These are phyloP conservation scores for Ogataea thermomethanolica DNA, from an alignment of 805 yeast genomes.

Conservation along the genomic window DNA sequence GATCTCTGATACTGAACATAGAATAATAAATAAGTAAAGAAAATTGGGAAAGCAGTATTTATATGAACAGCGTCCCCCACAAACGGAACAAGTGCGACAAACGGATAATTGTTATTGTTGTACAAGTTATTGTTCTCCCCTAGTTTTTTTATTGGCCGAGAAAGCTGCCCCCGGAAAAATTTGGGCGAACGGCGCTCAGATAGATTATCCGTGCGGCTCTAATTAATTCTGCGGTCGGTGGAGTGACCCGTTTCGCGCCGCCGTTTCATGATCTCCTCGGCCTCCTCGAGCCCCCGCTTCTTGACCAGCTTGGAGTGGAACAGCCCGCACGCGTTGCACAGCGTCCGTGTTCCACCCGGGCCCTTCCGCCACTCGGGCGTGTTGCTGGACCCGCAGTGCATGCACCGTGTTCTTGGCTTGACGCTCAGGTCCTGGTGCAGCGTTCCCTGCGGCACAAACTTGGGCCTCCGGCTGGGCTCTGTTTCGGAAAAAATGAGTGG, in stretches of 20 bases:
- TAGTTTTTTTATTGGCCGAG: slow-evolving; percentile 6
- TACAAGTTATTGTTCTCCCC: background rate
- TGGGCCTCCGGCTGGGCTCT: slow-evolving; percentile 9
- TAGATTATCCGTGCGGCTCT: slow-evolving; percentile 8
- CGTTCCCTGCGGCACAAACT: slow-evolving; percentile 31
- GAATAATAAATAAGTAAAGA: background rate
- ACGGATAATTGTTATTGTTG: slow-evolving; percentile 3
- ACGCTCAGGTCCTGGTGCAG: slow-evolving; percentile 35
- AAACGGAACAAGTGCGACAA: background rate
- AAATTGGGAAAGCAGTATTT: slow-evolving; percentile 3
- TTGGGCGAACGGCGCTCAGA: background rate
- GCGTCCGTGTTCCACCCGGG: slow-evolving; percentile 74
- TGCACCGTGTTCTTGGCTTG: slow-evolving; percentile 38
- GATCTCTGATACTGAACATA: slow-evolving; percentile 19
- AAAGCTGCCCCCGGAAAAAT: slow-evolving; percentile 8
- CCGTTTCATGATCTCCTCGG: slow-evolving; percentile 35
- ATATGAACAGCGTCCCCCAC: slow-evolving; percentile 1
- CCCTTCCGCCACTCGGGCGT: slow-evolving; percentile 96
- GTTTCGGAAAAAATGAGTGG: slow-evolving; percentile 20
- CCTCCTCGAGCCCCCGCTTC: slow-evolving; percentile 41
- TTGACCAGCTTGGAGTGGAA: slow-evolving; percentile 61
- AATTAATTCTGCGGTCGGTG: slow-evolving; percentile 28
- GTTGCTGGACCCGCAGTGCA: slow-evolving; percentile 68
- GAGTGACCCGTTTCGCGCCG: slow-evolving; percentile 30
- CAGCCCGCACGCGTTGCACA: slow-evolving; percentile 92